Base-by-base conservation (phyloP, 768 basidiomycete species). In the Termitomyces titanicus region DNA sequence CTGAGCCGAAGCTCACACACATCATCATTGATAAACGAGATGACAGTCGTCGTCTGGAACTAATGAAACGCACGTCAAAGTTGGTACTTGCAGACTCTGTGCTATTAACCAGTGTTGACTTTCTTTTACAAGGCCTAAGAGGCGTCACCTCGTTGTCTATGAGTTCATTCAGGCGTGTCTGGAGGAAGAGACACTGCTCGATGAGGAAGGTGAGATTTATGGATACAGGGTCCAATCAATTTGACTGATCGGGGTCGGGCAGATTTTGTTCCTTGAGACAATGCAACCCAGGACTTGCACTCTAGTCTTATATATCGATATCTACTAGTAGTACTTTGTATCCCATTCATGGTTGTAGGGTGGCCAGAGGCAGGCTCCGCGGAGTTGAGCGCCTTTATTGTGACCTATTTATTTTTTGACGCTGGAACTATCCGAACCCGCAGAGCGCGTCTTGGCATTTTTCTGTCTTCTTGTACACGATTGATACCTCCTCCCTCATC, bases 21-120 rank as follows among this genome's bases (percentile, higher is more conserved):
- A 71, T 96, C 43, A 74, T 97, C 39, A 66, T 94, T 51, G 89
- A 94, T 72, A 89, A 89, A 70, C 84, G 88, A 9, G 93, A 95
- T 61, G 79, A 79, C 46, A 85, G 81, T 59, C 83, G 92, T 35
- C 84, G 91, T 51, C 66, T 81, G 27, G 82, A 86, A 56, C 74
- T 95, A 56, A 84, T 86, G 64, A 81, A 80, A 63, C 80, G 79
- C 45, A 91, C 91, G 7, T 81, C 85, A 10, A 79, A 84, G 92
- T 92, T 61, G 62, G 83, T 72, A 38, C 6, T 40, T 13, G 33
- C 57, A 43, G 18, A 53, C 43, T 40, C 9, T 20, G 29, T 17
- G 17, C n/a, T 27, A 46, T 18, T 40, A n/a, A 40, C 50, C 35
- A 33, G 20, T 24, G 29, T 39, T 31, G 31, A 57, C 56, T 64